Base-by-base conservation (phyloP, 805 yeast species). In the Kuraishia hungarica region DNA sequence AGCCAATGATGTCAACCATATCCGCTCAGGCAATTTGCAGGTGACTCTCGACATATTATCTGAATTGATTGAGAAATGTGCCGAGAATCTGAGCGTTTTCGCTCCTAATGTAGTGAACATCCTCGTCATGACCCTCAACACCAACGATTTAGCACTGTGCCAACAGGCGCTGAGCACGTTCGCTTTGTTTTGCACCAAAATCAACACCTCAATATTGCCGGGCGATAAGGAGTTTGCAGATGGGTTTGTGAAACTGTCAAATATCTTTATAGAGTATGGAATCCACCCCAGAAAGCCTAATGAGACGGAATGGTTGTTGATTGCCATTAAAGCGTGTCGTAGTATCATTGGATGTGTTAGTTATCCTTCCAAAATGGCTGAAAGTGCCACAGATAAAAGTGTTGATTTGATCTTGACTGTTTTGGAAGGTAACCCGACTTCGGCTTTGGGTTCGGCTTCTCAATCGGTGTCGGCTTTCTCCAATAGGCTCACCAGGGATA, bases 61-160 rank as follows among this genome's bases (percentile, higher is more conserved):
- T 53, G 86, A 86, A 46, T 77, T 94, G 60, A 84, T 91, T 43
- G 83, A 77, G 51, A 81, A 82, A 64, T 91, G 97, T 67, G 75
- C 82, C 47, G 96, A 89, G 57, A 93, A 94, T 67, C 73, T 94
- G 66, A 90, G 88, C 59, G 86, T 90, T 35, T 85, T 90, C 72
- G 92, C 97, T 1, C 76, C 73, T 23, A 81, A 84, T 61, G 83
- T 87, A 19, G 76, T 89, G 52, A 72, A 75, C 21, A 84, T 92
- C 24, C 73, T 92, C 64, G 67, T 66, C 24, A 65, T 74, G 10
- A 77, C 86, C 17, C 61, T 87, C 50, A 62, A 69, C 17, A 75
- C 83, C 23, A 76, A 76, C 21, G 98, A 92, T 62, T 68, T 84
- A 49, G 72, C 83, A 0, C 73, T 89, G 2, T 75, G 84, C 53